Conservation (phyloP, 1,284 basidiomycete species). For the Jaminaea rosea region DNA sequence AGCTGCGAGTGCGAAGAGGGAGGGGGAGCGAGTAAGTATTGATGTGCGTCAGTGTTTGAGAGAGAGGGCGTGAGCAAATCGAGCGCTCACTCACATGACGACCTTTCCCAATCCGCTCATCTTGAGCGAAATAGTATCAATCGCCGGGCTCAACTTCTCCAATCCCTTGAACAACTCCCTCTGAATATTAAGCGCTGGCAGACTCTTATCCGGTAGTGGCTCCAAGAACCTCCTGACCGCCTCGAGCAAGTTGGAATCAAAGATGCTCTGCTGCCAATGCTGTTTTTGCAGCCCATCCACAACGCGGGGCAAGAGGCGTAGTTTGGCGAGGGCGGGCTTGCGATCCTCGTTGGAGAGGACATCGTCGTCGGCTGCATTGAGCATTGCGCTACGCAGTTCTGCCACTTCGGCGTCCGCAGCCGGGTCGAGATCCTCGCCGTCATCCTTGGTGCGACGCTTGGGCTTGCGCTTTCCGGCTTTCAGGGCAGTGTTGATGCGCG, state of each 20-base stretch:
- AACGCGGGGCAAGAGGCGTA: conserved; percentile 74
- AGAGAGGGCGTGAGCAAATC: no score
- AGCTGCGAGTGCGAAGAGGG: no score
- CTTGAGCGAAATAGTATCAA: conserved; percentile 82
- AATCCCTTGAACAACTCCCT: conserved; percentile 78
- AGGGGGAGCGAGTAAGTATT: no score
- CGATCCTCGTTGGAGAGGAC: conserved; percentile 70
- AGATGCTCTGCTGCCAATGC: conserved; percentile 66
- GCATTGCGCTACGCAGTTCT: conserved; percentile 73
- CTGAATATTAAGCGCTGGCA: conserved; percentile 93
- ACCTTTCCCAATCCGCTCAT: conserved; percentile 85
- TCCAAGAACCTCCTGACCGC: conserved; percentile 88
- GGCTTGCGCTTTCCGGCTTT: conserved; percentile 65
- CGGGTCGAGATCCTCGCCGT: conserved; percentile 63
- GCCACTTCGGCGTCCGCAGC: conserved; percentile 88
- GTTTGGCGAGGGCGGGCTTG: conserved; percentile 75
- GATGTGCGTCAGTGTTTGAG: no score
- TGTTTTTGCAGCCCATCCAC: conserved; percentile 81
- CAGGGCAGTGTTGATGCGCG: conserved; percentile 73
- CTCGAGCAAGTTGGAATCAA: conserved; percentile 88
- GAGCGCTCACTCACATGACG: no score
- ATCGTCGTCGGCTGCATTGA: conserved; percentile 75
- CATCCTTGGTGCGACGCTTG: conserved; percentile 61
- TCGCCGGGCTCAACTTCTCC: conserved; percentile 59
- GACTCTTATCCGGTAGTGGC: conserved; percentile 78